A percentile compares a stretch with the other conserved stretches of the same genome.
Evolutionary conservation across 2,329 filamentous ascomycete genomes (phyloP).

Genomic region (Colletotrichum plurivorum): DNA sequence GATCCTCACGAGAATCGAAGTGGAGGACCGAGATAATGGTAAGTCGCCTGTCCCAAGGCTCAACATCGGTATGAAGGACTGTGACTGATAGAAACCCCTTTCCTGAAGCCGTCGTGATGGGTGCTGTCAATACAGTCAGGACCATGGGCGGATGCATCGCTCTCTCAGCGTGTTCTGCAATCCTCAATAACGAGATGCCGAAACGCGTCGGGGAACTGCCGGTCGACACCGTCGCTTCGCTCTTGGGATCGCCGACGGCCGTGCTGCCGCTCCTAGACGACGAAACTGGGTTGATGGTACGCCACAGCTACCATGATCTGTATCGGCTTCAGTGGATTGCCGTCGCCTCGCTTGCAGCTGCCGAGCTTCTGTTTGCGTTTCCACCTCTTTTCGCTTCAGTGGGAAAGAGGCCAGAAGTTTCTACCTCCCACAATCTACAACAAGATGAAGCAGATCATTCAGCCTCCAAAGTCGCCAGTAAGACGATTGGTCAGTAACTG

Average conservation of each 20-base stretch:
- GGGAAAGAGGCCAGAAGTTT: too few species aligned
- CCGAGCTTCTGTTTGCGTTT: too few species aligned
- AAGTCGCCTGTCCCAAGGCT: not conserved
- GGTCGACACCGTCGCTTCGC: not conserved
- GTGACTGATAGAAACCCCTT: not conserved
- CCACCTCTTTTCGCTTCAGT: too few species aligned
- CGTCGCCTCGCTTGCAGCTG: not conserved
- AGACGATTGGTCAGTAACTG: too few species aligned
- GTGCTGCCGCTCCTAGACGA: not conserved
- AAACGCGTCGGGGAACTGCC: not conserved
- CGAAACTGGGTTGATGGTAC: not conserved
- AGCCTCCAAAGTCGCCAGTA: too few species aligned
- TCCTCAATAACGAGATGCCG: slow-evolving; percentile 7
- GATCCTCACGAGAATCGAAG: slow-evolving; percentile 3
- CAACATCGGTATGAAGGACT: not conserved
- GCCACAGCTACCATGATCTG: not conserved
- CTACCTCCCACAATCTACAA: too few species aligned
- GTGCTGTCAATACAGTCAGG: slow-evolving; percentile 1
- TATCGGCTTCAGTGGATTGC: slow-evolving; percentile 6
- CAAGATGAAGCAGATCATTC: too few species aligned
- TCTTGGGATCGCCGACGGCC: not conserved
- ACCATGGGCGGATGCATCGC: slow-evolving; percentile 11
- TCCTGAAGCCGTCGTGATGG: slow-evolving; percentile 2
- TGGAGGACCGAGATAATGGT: slow-evolving; percentile 21
- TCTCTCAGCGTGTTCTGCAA: slow-evolving; percentile 2